Percentiles rank a stretch among this genome's conserved stretches.
Evolutionary conservation across 805 yeast genomes (phyloP).

Genomic region (Monosporozyma servazzii): DNA sequence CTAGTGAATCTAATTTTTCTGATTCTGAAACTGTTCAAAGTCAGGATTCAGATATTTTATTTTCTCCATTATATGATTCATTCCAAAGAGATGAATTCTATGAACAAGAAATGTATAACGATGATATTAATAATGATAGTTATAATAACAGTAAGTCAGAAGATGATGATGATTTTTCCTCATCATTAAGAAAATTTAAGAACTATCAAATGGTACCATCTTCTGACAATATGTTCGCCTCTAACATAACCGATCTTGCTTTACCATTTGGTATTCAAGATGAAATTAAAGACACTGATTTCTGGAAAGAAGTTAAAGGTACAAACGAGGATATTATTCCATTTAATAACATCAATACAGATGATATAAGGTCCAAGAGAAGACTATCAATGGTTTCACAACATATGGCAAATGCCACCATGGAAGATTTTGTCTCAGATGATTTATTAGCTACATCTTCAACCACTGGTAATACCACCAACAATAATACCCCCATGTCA

Average conservation of each 20-base stretch:
- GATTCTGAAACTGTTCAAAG: conserved; percentile 6
- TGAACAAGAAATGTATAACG: conserved; percentile 15
- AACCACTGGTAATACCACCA: background rate
- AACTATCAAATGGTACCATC: conserved; percentile 1
- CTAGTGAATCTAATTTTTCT: conserved; percentile 5
- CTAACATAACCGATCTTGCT: background rate
- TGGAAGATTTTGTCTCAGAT: conserved; percentile 16
- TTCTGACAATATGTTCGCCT: background rate
- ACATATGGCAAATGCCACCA: conserved; percentile 8
- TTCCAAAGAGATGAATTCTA: conserved; percentile 9
- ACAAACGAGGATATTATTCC: conserved; percentile 21
- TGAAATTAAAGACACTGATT: conserved; percentile 16
- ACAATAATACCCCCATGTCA: background rate
- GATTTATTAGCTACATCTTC: conserved; percentile 5
- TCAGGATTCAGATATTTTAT: conserved; percentile 18
- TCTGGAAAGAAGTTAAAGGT: conserved; percentile 28
- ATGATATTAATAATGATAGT: background rate
- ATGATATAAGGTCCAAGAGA: conserved; percentile 3
- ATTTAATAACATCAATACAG: conserved; percentile 1
- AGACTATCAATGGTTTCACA: conserved; percentile 2
- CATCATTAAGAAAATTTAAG: conserved; percentile 1
- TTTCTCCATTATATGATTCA: conserved; percentile 19
- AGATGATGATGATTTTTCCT: background rate
- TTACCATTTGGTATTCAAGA: background rate
- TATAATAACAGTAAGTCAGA: background rate